Conservation (phyloP, 768 basidiomycete genomes). For the Mycena latifolia region DNA sequence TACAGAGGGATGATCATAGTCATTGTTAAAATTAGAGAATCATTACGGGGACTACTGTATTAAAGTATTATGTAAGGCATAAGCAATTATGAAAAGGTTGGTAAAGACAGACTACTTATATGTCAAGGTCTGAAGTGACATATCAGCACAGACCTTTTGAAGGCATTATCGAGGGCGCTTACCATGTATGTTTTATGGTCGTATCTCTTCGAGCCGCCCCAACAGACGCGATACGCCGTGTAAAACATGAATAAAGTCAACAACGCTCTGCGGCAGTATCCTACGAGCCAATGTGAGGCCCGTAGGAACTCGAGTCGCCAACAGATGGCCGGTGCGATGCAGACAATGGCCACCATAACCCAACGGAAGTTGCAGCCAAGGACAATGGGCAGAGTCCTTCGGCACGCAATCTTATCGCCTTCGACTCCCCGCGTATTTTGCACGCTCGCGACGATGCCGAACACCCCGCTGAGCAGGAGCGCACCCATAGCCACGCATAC, state of each 20-base stretch:
- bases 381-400: slow-evolving; percentile 55
- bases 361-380: slow-evolving; percentile 49
- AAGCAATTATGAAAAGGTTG: too few species aligned
- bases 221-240: slow-evolving; percentile 25
- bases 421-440: slow-evolving; percentile 54
- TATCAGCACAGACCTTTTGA: too few species aligned
- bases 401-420: slow-evolving; percentile 51
- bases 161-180: neutral
- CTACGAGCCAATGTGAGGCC: slow-evolving; percentile 13
- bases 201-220: slow-evolving; percentile 19
- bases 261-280: slow-evolving; percentile 10
- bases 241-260: slow-evolving; percentile 27
- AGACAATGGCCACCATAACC: slow-evolving; percentile 23
- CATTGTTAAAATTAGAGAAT: too few species aligned
- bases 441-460: slow-evolving; percentile 54
- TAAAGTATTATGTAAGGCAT: too few species aligned
- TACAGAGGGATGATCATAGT: too few species aligned
- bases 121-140: too few species aligned
- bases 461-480: slow-evolving; percentile 37
- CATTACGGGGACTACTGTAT: too few species aligned
- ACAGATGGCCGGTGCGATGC: slow-evolving; percentile 7
- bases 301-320: slow-evolving; percentile 27
- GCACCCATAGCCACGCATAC: slow-evolving; percentile 15
- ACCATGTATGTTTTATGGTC: slow-evolving; percentile 36
- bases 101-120: too few species aligned